Evolutionary conservation across 164 flowering plant species (phyloP), one percentile per base, ranked within the genome.

Genomic region (Stephania cephalantha): DNA sequence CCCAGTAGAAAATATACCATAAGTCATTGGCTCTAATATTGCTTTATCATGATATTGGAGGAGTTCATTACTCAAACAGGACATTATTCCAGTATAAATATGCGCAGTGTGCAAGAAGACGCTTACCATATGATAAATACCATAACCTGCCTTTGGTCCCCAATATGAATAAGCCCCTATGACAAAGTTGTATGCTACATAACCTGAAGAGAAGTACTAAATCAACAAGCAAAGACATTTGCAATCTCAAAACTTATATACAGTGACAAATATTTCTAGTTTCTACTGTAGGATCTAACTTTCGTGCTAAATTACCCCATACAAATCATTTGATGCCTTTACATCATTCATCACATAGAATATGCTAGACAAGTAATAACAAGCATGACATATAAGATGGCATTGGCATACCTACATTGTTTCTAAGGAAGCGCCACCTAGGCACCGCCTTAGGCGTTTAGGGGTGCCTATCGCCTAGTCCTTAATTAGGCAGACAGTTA

Each of bases 101-200:
- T 35, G n/a, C 17, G 18, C 10, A 18, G 5, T 72, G 79, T 29
- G 46, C 45, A 48, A 29, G n/a, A 63, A 66, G 25, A 55, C 71
- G 50, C 67, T 80, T 87, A 92, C 98, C 98, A 95, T 95, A 61
- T 92, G 84, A 79, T 95, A 95, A 58, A 95, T 93, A 82, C 79
- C 86, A 76, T 92, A 88, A 46, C 99, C 99, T 79, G 97, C 98
- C 87, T 95, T 95, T 11, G 99, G 99, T 30, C 99, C 99, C 99
- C 99, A 95, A 79, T 95, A 95, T 20, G 99, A 95, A 83, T 95
- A 95, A 50, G 99, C 97, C 65, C 99, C 99, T 9, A 95, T 85
- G 72, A 95, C 99, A 79, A 95, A 95, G 84, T 90, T 95, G 89
- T 95, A 95, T 44, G 91, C 75, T 76, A 93, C 79, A 69, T 91